Conservation (phyloP, 768 basidiomycete genomes). For the Boletus edulis region DNA sequence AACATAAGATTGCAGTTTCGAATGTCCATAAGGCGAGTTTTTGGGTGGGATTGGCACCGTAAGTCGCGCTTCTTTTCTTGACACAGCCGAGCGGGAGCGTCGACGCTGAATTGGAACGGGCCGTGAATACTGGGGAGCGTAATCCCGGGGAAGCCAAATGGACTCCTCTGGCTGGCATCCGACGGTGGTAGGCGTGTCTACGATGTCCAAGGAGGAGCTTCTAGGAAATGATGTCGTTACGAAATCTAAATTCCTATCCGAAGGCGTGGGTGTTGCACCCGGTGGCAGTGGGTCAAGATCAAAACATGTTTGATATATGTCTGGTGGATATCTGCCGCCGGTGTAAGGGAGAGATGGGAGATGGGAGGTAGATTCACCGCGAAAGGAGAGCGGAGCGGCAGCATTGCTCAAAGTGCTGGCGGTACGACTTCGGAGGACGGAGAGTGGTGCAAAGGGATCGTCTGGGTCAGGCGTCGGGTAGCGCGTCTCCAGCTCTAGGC, state of each 20-base stretch:
- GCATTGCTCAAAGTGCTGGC: constrained; percentile 38
- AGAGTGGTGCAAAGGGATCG: constrained; percentile 71
- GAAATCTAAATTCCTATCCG: constrained; percentile 1
- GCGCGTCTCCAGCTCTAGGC: constrained; percentile 46
- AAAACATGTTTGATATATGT: constrained; percentile 29
- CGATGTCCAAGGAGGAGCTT: constrained; percentile 21
- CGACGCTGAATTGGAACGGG: constrained; percentile 29
- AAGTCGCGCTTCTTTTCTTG: constrained; percentile 30
- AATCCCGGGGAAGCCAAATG: constrained; percentile 8
- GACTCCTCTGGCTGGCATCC: constrained; percentile 12
- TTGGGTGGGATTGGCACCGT: constrained; percentile 22
- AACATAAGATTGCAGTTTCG: constrained; percentile 25
- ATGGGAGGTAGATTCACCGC: constrained; percentile 29
- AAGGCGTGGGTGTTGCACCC: constrained; percentile 7
- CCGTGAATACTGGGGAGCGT: constrained; percentile 8
- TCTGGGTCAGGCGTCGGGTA: constrained; percentile 67
- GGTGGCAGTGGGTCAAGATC: constrained; percentile 10
- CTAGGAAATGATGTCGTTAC: constrained; percentile 22
- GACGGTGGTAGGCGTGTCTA: constrained; percentile 4
- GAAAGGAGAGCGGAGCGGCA: constrained; percentile 29
- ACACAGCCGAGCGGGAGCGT: constrained; percentile 34
- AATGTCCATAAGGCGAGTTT: constrained; percentile 33
- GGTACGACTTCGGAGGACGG: constrained; percentile 59
- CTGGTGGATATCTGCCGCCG: constrained; percentile 32
- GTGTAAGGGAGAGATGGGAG: constrained; percentile 32